Conservation (phyloP, 306 rosid species). For the Pueraria montana region DNA sequence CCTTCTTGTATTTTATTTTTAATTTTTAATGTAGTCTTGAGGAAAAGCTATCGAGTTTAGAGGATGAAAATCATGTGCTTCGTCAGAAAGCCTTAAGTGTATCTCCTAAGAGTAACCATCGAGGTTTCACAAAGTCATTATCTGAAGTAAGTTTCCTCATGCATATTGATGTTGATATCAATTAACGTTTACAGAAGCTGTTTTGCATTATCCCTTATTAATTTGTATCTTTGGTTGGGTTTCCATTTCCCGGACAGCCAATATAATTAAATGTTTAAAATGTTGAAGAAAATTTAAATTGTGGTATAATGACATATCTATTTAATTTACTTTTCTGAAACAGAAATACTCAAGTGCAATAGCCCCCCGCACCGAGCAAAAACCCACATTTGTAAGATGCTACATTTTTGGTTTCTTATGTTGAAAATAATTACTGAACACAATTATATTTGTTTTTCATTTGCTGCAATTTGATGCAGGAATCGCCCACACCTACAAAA, state of each 20-base stretch:
- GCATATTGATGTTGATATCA: not conserved
- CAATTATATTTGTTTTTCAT: slow-evolving; percentile 8
- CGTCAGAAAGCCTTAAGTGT: slow-evolving; percentile 73
- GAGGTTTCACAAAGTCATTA: slow-evolving; percentile 62
- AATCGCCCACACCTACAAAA: slow-evolving; percentile 88
- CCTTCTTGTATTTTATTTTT: slow-evolving; percentile 23
- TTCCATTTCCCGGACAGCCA: slow-evolving; percentile 2
- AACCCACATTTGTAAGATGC: slow-evolving; percentile 67
- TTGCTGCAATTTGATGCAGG: slow-evolving; percentile 59
- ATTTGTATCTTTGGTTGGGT: slow-evolving; percentile 1
- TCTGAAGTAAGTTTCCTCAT: slow-evolving; percentile 65
- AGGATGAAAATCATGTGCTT: slow-evolving; percentile 80
- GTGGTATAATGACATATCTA: not conserved
- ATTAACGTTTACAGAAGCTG: not conserved
- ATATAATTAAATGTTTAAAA: slow-evolving; percentile 6
- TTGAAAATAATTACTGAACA: slow-evolving; percentile 1
- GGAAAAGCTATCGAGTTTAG: slow-evolving; percentile 68
- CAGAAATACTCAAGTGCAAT: slow-evolving; percentile 73
- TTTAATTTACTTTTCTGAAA: slow-evolving; percentile 29
- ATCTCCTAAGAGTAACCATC: slow-evolving; percentile 73
- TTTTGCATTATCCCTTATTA: not conserved
- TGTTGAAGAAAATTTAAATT: not conserved
- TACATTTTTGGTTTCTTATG: slow-evolving; percentile 31
- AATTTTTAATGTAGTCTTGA: slow-evolving; percentile 60
- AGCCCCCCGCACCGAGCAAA: slow-evolving; percentile 59